Base-by-base conservation (phyloP, 2,329 filamentous ascomycete species). In the Stagonosporopsis tanaceti region DNA sequence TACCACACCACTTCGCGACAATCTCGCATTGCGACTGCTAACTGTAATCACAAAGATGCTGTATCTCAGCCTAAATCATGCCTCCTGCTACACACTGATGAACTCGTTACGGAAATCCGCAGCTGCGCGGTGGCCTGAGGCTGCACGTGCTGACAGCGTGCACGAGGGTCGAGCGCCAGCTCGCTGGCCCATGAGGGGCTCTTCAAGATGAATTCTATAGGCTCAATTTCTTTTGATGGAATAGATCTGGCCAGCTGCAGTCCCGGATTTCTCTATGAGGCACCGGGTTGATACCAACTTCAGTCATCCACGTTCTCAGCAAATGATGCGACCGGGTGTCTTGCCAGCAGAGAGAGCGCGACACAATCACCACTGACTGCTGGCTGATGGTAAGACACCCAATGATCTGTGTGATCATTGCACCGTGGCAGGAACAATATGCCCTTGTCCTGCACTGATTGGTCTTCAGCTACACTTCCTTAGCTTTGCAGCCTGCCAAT, bases 71-170 rank as follows among this genome's bases (percentile, higher is more conserved):
- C 34, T 3, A 12, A n/a, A 9, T 34, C n/a, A 8, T 24, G 25
- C 2, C 9, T 11, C 4, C 12, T 2, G n/a, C 17, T 22, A 22
- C 25, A 32, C 4, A 24, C 6, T 17, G 15, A 8, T 39, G 34
- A 30, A 24, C 20, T 27, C 9, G 32, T 45, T 24, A 30, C 34
- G 24, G 27, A 34, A 45, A 22, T 11, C 46, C 40, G 46, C 32
- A 32, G 25, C 51, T 28, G 51, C 51, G 27, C 24, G n/a, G 37
- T 42, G 42, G 50, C 44, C 42, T 47, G 30, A 42, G 12, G 51
- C 24, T 48, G 45, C 28, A 30, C n/a, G n/a, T n/a, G n/a, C n/a
- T n/a, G n/a, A n/a, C n/a, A n/a, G n/a, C n/a, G n/a, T n/a, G n/a
- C n/a, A 20, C 39, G 28, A 48, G 30, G 20, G n/a, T 38, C 20